Conservation (phyloP, 1,139 yeast species). For the Yamadazyma triangularis region DNA sequence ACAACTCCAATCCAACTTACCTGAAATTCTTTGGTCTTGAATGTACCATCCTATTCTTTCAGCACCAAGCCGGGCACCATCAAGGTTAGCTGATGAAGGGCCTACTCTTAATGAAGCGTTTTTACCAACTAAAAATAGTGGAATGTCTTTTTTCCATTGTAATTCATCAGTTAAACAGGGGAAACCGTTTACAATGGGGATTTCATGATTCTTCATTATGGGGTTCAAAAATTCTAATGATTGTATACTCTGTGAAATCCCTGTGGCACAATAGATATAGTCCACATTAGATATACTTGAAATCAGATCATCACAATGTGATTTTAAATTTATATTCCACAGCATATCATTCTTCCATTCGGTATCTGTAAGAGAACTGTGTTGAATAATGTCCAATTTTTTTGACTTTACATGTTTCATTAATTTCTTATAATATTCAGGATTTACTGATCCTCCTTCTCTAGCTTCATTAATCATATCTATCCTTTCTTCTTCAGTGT, state of each 20-base stretch:
- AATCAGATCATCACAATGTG: constrained; percentile 1
- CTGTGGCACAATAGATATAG: constrained; percentile 43
- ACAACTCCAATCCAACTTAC: too few species aligned
- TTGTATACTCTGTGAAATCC: constrained; percentile 29
- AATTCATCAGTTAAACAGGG: constrained; percentile 45
- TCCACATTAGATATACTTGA: constrained; percentile 20
- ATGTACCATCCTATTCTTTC: constrained; percentile 42
- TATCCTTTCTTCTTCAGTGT: constrained; percentile 38
- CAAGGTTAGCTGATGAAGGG: constrained; percentile 47
- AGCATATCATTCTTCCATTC: neutral
- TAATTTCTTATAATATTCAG: constrained; percentile 36
- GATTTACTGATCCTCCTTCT: constrained; percentile 48
- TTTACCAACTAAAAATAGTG: constrained; percentile 41
- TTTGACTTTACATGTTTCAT: constrained; percentile 25
- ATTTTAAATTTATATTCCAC: neutral
- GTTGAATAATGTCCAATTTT: too few species aligned
- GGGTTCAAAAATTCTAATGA: constrained; percentile 26
- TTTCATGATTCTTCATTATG: constrained; percentile 22
- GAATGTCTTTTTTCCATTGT: constrained; percentile 38
- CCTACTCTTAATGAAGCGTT: constrained; percentile 43
- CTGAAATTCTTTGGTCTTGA: too few species aligned
- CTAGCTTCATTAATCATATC: constrained; percentile 42
- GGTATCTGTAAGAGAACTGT: too few species aligned
- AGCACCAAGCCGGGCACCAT: constrained; percentile 46
- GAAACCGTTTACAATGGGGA: constrained; percentile 30